Evolutionary conservation across 148 eudicot genomes (phyloP).

Genomic region (Oxyria digyna): DNA sequence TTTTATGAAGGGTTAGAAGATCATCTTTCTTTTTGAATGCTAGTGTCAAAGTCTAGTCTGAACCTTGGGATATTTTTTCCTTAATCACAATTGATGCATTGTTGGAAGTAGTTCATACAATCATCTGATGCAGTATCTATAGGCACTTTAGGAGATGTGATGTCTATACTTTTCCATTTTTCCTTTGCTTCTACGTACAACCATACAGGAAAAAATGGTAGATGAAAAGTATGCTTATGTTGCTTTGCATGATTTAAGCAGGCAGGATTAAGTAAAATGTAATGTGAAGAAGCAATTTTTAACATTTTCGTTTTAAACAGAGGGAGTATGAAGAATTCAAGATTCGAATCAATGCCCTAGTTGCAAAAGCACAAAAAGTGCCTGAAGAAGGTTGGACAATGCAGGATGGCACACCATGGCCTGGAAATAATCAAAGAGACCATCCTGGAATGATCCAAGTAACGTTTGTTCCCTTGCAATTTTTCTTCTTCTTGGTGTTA

Average conservation of each 20-base stretch:
- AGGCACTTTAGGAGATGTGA: neutral
- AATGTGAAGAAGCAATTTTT: neutral
- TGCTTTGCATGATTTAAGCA: neutral
- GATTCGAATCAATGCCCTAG: slow-evolving; percentile 13
- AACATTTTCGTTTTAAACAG: neutral
- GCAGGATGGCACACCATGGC: slow-evolving; percentile 19
- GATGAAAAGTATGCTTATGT: neutral
- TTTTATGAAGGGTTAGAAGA: neutral
- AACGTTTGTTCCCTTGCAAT: neutral
- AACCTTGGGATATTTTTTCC: neutral
- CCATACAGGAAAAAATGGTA: neutral
- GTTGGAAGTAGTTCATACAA: neutral
- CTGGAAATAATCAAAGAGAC: slow-evolving; percentile 13
- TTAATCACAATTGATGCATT: neutral
- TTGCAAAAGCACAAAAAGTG: slow-evolving; percentile 11
- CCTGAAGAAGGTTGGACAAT: slow-evolving; percentile 17
- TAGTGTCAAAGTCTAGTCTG: neutral
- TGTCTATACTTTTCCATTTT: neutral
- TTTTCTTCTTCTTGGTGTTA: neutral
- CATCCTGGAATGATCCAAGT: slow-evolving; percentile 17
- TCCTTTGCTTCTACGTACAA: neutral
- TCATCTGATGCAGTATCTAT: neutral
- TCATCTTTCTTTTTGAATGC: neutral
- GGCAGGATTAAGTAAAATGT: neutral
- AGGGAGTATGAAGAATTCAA: slow-evolving; percentile 16